Base-by-base conservation (phyloP, 495 filamentous ascomycete genomes). In the Penicillium simplicissimum region DNA sequence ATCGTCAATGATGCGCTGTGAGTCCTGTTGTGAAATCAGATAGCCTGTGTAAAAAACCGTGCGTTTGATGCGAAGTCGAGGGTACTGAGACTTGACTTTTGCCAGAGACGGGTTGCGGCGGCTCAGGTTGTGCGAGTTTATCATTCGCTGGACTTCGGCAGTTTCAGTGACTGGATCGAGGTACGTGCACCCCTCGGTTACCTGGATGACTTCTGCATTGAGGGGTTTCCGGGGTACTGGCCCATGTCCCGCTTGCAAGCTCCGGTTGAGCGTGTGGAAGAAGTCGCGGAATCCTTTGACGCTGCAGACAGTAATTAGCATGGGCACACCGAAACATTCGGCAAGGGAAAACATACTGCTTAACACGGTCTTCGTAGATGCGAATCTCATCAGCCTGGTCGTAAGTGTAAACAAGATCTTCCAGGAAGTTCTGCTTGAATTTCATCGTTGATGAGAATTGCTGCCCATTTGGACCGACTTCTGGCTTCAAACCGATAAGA, bases 21-120 rank as follows among this genome's bases (percentile, higher is more conserved):
- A 88, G 67, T 91, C 89, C 33, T 82, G 69, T 47, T 84, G 78
- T 25, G 84, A 81, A 69, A 98, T 87, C 63, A 97, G 81, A 75
- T 98, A 98, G 40, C 91, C 93, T n/a, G 94, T 97, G 79, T 91
- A 98, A 78, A 94, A 91, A 52, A 97, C 87, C 13, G 87, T 90
- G 61, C 91, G 91, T 72, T 88, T 93, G 71, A 98, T 92, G 54
- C 84, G 76, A 47, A 93, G 69, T 66, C 80, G 81, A 23, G 67
- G 64, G 52, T 69, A 74, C 17, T 65, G 69, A 1, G 71, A 71
- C 59, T 74, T 77, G 35, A 66, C 65, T 42, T 60, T 55, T 33
- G 73, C 73, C 35, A 72, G 55, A 4, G 74, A 66, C 9, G 76
- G 69, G 40, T 71, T 79, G 54, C 78, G 79, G 38, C 60, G 63